Evolutionary conservation across 208 protist genomes (phyloP), one percentile per base, ranked within the genome.

Genomic region (Trypanosoma cruzi): DNA sequence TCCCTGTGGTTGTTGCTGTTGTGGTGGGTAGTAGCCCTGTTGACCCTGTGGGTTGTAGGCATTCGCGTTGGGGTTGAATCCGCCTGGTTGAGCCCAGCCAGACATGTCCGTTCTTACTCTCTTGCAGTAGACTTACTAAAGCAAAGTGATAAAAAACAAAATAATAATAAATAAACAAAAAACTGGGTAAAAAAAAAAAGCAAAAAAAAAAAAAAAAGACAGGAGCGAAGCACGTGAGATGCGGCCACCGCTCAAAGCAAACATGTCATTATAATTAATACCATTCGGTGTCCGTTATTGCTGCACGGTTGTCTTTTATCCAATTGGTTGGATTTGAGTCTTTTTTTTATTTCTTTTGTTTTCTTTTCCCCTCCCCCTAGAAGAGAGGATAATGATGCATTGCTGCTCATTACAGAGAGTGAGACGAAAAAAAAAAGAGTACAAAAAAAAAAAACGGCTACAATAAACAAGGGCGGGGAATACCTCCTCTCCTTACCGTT

Each of bases 81-180:
- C 87, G 28, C 71, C 73, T 18, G 85, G 85, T 55, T 88, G 86
- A 60, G 89, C 77, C 89, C 85, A 93, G 1, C 69, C 50, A 29
- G 88, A 85, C 88, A 94, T 94, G 7, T 60, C 26, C 28, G 16
- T 24, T 36, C 18, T 32, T 37, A 22, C 8, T 36, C 29, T 58
- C 54, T 31, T 29, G 36, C 29, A 61, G 16, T 22, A 49, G 44
- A 20, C 44, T 49, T 14, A 13, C 11, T 49, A 49, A 49, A 13
- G 20, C 44, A 20, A 49, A n/a, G 20, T 4, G 16, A 20, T 5
- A 49, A 49, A 14, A 20, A 49, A 49, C 5, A 49, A 20, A 49
- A 14, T 20, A 49, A 49, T 40, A 40, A 40, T 13, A 40, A 40
- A 40, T 4, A 4, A 4, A 40, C 36, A 40, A 10, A 13, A 40